Evolutionary conservation across 2,329 filamentous ascomycete genomes (phyloP).

Genomic region (Calonectria leucothoes): DNA sequence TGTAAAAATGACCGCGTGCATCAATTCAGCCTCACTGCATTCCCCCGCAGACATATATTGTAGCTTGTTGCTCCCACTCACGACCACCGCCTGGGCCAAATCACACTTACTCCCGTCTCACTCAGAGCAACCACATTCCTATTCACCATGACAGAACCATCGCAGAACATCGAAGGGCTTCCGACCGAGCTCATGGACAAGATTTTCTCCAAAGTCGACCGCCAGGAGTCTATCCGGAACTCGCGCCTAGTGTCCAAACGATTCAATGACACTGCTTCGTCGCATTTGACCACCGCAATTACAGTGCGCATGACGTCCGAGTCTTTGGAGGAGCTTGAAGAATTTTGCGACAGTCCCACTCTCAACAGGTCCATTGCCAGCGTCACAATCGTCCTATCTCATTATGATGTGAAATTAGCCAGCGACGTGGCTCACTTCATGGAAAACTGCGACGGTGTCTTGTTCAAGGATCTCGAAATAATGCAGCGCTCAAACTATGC

Average conservation of each 20-base stretch:
- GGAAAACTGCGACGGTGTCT: background rate
- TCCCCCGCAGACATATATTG: background rate
- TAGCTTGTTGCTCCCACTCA: too few relatives aligned
- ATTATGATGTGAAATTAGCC: background rate
- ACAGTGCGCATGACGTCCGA: background rate
- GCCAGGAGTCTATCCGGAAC: background rate
- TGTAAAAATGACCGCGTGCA: background rate
- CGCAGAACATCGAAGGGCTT: background rate
- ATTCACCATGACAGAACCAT: background rate
- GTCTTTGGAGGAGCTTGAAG: background rate
- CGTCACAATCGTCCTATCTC: background rate
- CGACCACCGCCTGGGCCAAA: too few relatives aligned
- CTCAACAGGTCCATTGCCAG: background rate
- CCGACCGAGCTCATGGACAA: background rate
- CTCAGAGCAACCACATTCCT: too few relatives aligned
- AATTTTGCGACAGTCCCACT: background rate
- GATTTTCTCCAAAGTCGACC: background rate
- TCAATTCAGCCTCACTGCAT: background rate
- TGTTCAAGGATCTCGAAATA: background rate
- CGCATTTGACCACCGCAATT: background rate
- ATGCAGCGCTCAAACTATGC: background rate
- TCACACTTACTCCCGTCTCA: too few relatives aligned
- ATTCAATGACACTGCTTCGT: background rate
- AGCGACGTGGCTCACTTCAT: background rate
- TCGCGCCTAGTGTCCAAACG: background rate